Evolutionary conservation across 345 rosid genomes (phyloP), one percentile per base, ranked within the genome.

Genomic region (Salix viminalis): DNA sequence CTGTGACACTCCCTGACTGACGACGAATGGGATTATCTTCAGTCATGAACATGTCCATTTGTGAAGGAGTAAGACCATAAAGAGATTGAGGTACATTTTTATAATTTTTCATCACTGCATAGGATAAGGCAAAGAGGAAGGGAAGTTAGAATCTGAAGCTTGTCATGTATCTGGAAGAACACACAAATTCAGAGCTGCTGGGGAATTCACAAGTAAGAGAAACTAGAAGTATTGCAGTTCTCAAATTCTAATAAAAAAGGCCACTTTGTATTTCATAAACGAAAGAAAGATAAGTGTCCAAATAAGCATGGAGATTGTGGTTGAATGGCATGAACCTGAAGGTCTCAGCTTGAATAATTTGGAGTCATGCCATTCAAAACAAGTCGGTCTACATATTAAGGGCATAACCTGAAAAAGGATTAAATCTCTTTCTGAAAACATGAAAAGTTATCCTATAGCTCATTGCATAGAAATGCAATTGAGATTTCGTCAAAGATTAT

Each of bases 1-100:
- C 96, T 5, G 91, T 87, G 72, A 90, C 90, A 67, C 83, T 85
- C 80, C 86, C 94, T 3, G 97, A 76, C 77, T 89, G 96, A 77
- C 87, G 82, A 67, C 87, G 85, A 13, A 79, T 77, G 52, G 91
- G 97, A 83, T 87, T 90, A 82, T 90, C 94, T 83, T 90, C 96
- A 0, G 94, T 89, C 97, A 90, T 89, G 88, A 96, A 91, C 98
- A 93, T 91, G 76, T 88, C 89, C 93, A 96, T 84, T 74, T 96
- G 99, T 68, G 94, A 83, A 69, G 93, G 86, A 74, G 83, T 71
- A 64, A 93, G 98, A 71, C 99, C 99, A 79, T 95, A 95, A 67
- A 95, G 89, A 84, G 80, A 81, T 39, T 76, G 80, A 0, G 99
- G 97, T 28, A 92, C 93, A 73, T 85, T 90, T 79, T 91, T 93